Conservation (phyloP, 1,139 yeast genomes). For the Lodderomyces parapsilosis region DNA sequence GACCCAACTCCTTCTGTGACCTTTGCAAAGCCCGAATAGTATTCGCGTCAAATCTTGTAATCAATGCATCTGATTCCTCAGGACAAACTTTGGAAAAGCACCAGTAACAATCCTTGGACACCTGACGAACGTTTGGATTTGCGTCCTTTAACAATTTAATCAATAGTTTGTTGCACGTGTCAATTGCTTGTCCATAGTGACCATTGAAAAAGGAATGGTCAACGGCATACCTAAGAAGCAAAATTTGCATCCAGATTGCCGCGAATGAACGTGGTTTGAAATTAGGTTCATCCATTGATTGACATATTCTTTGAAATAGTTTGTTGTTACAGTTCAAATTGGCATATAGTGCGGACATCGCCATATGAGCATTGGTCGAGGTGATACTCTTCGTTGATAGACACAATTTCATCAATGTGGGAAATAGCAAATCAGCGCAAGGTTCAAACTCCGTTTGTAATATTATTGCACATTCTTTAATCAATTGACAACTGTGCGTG, state of each 20-base stretch:
- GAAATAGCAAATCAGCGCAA: constrained; percentile 60
- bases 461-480: constrained; percentile 67
- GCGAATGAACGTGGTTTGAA: constrained; percentile 68
- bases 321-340: constrained; percentile 56
- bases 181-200: constrained; percentile 41
- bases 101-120: constrained; percentile 78
- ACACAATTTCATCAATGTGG: constrained; percentile 59
- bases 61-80: constrained; percentile 50
- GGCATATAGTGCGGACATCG: constrained; percentile 60
- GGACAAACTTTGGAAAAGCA: constrained; percentile 49
- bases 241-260: constrained; percentile 67
- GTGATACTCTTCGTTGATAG: constrained; percentile 80
- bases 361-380: constrained; percentile 69
- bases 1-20: constrained; percentile 39
- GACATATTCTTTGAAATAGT: constrained; percentile 49
- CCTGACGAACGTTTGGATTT: constrained; percentile 75
- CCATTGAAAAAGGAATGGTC: constrained; percentile 29
- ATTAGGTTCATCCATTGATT: constrained; percentile 65
- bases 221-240: constrained; percentile 44
- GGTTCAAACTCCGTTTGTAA: constrained; percentile 54
- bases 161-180: constrained; percentile 52
- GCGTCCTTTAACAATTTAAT: constrained; percentile 72
- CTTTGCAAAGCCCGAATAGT: constrained; percentile 41
- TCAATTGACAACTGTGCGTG: constrained; percentile 69
- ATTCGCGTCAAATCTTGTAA: constrained; percentile 44